These are phyloP conservation scores for Artomyces pyxidatus DNA, from an alignment of 768 basidiomycete species.

Conservation along the genomic window DNA sequence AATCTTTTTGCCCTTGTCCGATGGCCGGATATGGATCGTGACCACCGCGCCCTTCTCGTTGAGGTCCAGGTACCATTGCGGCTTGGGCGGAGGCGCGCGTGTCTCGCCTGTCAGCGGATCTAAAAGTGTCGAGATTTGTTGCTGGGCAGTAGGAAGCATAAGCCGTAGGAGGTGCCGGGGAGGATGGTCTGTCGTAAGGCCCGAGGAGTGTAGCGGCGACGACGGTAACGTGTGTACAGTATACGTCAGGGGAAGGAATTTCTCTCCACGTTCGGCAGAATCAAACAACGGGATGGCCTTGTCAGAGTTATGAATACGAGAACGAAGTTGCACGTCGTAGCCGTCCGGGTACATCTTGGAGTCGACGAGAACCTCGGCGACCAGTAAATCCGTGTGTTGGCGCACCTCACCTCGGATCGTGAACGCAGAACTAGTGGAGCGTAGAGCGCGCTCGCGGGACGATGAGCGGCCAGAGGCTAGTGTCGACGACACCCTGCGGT, in stretches of 20 bases:
- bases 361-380: slow-evolving; percentile 76
- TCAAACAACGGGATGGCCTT: slow-evolving; percentile 29
- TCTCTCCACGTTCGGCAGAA: neutral
- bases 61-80: slow-evolving; percentile 65
- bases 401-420: slow-evolving; percentile 54
- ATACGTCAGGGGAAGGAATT: slow-evolving; percentile 44
- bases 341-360: slow-evolving; percentile 73
- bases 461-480: slow-evolving; percentile 22
- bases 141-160: slow-evolving; percentile 76
- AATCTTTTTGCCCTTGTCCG: slow-evolving; percentile 25
- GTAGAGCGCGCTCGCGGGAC: slow-evolving; percentile 25
- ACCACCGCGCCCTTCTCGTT: slow-evolving; percentile 54
- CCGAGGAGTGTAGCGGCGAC: slow-evolving; percentile 74
- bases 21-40: slow-evolving; percentile 45
- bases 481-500: slow-evolving; percentile 11
- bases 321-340: slow-evolving; percentile 47
- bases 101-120: slow-evolving; percentile 77
- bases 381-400: slow-evolving; percentile 58
- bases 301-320: slow-evolving; percentile 32
- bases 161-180: slow-evolving; percentile 72
- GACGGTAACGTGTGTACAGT: slow-evolving; percentile 71
- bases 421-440: slow-evolving; percentile 45
- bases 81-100: slow-evolving; percentile 49
- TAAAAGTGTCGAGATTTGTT: slow-evolving; percentile 62
- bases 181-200: slow-evolving; percentile 41